phyloP scores from a whole-genome alignment of 495 filamentous ascomycete genomes.

The Penicillium ochrochloron region DNA sequence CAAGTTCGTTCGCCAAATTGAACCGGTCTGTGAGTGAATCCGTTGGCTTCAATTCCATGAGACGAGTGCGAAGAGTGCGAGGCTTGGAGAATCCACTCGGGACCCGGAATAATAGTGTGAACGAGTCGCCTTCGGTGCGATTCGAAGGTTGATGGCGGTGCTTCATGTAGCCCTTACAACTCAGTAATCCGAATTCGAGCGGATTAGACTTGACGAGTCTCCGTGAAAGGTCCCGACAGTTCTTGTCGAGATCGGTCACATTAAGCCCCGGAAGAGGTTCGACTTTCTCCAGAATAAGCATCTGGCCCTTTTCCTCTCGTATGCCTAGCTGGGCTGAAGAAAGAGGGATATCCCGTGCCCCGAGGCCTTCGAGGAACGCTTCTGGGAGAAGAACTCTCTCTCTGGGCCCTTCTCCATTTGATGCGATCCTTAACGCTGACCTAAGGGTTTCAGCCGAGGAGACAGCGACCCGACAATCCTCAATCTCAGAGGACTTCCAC shows the following conservation, averaged over 20 bases:
- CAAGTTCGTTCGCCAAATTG: not conserved
- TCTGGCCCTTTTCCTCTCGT: not conserved
- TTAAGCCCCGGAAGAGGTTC: not conserved
- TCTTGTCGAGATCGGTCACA: not conserved
- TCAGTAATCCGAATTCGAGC: not conserved
- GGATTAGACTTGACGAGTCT: not conserved
- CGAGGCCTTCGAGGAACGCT: not conserved
- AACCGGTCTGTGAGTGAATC: slow-evolving; percentile 13
- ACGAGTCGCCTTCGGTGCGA: not conserved
- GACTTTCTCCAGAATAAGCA: not conserved
- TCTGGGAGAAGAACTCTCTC: not conserved
- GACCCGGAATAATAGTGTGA: not conserved
- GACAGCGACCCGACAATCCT: not conserved
- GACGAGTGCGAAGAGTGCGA: not conserved
- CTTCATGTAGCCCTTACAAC: not conserved
- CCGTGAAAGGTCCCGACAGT: not conserved
- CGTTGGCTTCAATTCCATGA: not conserved
- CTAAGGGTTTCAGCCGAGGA: not conserved
- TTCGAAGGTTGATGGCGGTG: not conserved
- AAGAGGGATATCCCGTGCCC: not conserved
- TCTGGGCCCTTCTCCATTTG: not conserved
- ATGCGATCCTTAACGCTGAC: not conserved
- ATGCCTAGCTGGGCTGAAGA: not conserved
- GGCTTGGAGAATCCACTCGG: not conserved
- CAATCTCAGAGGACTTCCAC: not conserved